Base-by-base conservation (phyloP, 352 stramenopile species). In the Pythium sp. region DNA sequence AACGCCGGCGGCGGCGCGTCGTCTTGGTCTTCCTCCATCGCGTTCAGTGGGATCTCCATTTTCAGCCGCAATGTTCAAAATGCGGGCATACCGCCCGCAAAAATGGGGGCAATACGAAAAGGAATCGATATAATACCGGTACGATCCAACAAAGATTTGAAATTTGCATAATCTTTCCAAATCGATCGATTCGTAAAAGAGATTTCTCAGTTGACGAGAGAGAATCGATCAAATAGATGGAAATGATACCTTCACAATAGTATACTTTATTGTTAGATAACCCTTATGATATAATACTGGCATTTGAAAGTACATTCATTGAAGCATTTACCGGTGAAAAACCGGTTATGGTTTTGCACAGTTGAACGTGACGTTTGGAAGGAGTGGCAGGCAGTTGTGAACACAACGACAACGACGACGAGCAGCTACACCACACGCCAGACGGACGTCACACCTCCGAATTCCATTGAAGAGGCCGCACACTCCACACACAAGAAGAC, bases 31-130 rank as follows among this genome's bases (percentile, higher is more conserved):
- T 76, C 69, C 20, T 84, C 76, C 28, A 73, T 72, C 20, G 77
- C 79, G 62, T 85, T 84, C 55, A 85, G 68, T 58, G 82, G 76
- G 67, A 87, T 80, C 71, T 87, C 73, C 79, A 87, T 87, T 15
- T 18, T 71, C 18, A 8, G 34, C 6, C 43, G 20, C 47, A 49
- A 58, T 30, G 1, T 3, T 20, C 58, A 8, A 64, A 64, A 62
- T 67, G 34, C 24, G 49, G 20, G 20, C n/a, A 20, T 32, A 3
- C 22, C 41, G 15, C 6, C 36, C 36, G 36, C 14, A n/a, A 18
- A 49, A 49, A 49, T n/a, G 15, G 41, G 41, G 41, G 41, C 36
- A 43, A 15, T 11, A 14, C 36, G 9, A 14, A 15, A 7, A 20
- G 2, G 4, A 12, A 51, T 12, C 43, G 43, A 18, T 51, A 24